Conservation (phyloP, 306 rosid genomes). For the Biancaea sappan region DNA sequence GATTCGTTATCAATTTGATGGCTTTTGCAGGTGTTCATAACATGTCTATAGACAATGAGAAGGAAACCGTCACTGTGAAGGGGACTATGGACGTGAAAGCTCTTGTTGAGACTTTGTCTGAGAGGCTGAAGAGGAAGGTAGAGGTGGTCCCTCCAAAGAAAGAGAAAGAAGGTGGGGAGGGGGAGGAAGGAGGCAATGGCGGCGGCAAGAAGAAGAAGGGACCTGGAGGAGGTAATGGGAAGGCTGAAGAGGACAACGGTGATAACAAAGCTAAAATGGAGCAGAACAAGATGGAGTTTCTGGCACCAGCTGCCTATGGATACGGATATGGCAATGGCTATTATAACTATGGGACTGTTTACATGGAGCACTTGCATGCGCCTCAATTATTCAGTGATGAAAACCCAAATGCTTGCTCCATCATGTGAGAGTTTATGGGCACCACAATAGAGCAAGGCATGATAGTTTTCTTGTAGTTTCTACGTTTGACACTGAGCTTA, state of each 20-base stretch:
- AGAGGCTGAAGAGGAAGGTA: constrained; percentile 57
- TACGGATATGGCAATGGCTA: constrained; percentile 32
- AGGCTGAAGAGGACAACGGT: neutral
- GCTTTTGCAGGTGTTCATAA: constrained; percentile 46
- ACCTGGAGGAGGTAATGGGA: constrained; percentile 19
- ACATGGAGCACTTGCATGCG: constrained; percentile 42
- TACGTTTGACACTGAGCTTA: neutral
- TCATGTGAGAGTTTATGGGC: constrained; percentile 53
- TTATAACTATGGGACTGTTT: constrained; percentile 32
- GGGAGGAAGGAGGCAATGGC: constrained; percentile 20
- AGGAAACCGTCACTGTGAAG: constrained; percentile 59
- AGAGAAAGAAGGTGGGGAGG: constrained; percentile 31
- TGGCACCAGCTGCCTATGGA: constrained; percentile 12
- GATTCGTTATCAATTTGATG: neutral
- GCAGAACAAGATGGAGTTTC: constrained; percentile 38
- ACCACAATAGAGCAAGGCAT: neutral
- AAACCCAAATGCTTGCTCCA: constrained; percentile 80
- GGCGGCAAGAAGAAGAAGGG: constrained; percentile 45
- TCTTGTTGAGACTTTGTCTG: constrained; percentile 43
- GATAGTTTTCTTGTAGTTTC: neutral
- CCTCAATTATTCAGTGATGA: constrained; percentile 80
- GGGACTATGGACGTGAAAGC: constrained; percentile 69
- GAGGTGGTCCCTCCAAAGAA: constrained; percentile 68
- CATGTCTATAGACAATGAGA: constrained; percentile 55
- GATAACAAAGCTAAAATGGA: constrained; percentile 23